These are phyloP conservation scores for Rutstroemia sp. DNA, from an alignment of 2,329 filamentous ascomycete species.

Conservation along the genomic window DNA sequence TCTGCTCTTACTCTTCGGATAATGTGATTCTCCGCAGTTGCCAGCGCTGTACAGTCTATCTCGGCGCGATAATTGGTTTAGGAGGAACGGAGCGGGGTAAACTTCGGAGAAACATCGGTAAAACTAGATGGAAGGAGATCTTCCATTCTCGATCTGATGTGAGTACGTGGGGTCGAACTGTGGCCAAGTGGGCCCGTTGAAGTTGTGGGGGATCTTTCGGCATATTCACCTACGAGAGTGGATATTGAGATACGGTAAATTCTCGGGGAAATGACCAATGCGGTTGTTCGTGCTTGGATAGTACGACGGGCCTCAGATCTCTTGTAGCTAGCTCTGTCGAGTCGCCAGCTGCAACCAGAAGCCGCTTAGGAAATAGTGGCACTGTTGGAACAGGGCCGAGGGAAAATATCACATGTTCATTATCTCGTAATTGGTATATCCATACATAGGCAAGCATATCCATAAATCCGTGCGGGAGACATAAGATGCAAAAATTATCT, in stretches of 20 bases:
- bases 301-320: too few species aligned
- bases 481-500: background rate
- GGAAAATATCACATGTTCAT: slow-evolving; percentile 2
- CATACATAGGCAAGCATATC: background rate
- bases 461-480: background rate
- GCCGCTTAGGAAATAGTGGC: background rate
- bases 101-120: background rate
- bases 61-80: background rate
- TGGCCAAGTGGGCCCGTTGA: background rate
- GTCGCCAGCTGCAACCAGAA: too few species aligned
- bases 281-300: too few species aligned
- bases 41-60: background rate
- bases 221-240: too few species aligned
- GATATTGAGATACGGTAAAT: too few species aligned
- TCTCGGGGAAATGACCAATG: too few species aligned
- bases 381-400: background rate
- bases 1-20: background rate
- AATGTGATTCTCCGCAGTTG: background rate
- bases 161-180: background rate
- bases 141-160: background rate
- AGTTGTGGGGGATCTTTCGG: background rate
- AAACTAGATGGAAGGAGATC: background rate
- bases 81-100: background rate
- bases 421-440: slow-evolving; percentile 2
- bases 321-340: too few species aligned